These are phyloP conservation scores for Tetrahymena borealis DNA, from an alignment of 73 alveolate species.

Conservation along the genomic window DNA sequence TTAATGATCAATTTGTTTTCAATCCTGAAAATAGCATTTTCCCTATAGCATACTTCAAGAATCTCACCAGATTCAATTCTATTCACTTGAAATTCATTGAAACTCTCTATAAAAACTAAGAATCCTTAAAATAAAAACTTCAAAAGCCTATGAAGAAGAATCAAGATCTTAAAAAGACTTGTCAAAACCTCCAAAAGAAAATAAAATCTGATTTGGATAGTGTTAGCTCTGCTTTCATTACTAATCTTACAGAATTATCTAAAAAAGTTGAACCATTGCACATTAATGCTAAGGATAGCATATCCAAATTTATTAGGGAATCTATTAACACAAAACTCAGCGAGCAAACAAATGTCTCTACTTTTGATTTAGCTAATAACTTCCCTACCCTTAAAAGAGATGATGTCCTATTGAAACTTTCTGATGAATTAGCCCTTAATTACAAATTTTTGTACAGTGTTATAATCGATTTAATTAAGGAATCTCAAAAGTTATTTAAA, in stretches of 20 bases:
- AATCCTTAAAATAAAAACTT: neutral
- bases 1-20: neutral
- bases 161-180: neutral
- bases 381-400: neutral
- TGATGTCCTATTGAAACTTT: neutral
- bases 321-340: neutral
- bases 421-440: neutral
- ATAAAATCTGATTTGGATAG: neutral
- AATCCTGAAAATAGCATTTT: neutral
- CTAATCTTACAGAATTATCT: neutral
- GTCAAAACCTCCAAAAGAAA: neutral
- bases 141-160: neutral
- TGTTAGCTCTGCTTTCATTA: neutral
- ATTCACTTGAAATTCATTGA: neutral
- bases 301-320: neutral
- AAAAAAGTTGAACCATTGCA: neutral
- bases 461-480: neutral
- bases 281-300: neutral
- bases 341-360: neutral
- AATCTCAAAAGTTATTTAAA: neutral
- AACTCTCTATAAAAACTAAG: neutral
- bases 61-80: neutral
- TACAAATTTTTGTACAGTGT: neutral
- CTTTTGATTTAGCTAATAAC: neutral
- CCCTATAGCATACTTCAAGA: neutral